Evolutionary conservation across 2,329 filamentous ascomycete species (phyloP), one percentile per base, ranked within the genome.

Genomic region (Pseudogymnoascus verrucosus): DNA sequence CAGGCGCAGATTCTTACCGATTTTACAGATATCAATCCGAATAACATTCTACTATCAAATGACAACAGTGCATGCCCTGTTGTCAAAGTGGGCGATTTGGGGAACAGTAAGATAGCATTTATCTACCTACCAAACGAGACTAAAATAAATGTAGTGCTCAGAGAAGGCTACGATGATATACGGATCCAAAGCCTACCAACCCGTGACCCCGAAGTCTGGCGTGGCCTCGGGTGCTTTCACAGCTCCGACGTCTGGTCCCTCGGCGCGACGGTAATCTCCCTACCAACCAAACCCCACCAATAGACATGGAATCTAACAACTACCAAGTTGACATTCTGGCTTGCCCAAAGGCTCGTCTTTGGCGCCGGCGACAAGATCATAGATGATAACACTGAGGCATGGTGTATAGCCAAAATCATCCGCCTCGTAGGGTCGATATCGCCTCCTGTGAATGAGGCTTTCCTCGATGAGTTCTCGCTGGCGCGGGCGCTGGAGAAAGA

Each of bases 171-270:
- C 59, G 36, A 64, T 23, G 57, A 59, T 36, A 47, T 44, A 14
- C 51, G 28, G 2, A 31, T 14, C 19, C 62, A 63, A 21, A 44
- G 60, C 61, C 34, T 67, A 34, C 11, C 23, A 4, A 62, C 28
- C 16, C 51, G 64, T 16, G 62, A 63, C 23, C 54, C 61, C 14
- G 63, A 67, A 54, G 65, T 66, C 16, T 66, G 63, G 66, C 44
- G 63, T 65, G 66, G 61, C n/a, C 64, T 67, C 11, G 64, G 66
- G 10, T 66, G 65, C 61, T 66, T 57, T 36, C 69, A 67, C 42
- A 62, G 67, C 16, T 66, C 69, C 31, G 68, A 71, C 65, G 64
- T 71, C 34, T 71, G 69, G 69, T 70, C 67, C 21, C 28, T 71
- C 14, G 69, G 64, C 42, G 65, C 67, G 51, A 69, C 69, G 16